phyloP scores from a whole-genome alignment of 2,329 filamentous ascomycete genomes.

The Ceratocystis cacaofunesta region DNA sequence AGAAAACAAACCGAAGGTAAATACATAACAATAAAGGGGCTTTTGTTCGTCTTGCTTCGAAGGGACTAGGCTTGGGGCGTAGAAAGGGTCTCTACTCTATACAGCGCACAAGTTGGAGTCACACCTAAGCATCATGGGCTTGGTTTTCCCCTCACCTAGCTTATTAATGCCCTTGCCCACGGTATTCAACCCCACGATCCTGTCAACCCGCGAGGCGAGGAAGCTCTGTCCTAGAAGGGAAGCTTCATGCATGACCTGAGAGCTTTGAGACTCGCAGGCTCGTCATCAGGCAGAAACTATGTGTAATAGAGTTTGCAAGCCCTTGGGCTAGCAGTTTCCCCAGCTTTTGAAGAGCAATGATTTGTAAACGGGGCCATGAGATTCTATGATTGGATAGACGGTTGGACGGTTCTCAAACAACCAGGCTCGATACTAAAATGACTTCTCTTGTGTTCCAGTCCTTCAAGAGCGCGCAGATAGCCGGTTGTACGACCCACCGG shows the following conservation, averaged over 20 bases:
- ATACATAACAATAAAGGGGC: neutral
- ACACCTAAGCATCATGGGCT: neutral
- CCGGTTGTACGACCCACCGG: conserved; percentile 1
- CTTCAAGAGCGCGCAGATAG: neutral
- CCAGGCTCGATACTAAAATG: neutral
- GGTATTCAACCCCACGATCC: neutral
- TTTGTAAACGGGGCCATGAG: neutral
- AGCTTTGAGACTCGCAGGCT: neutral
- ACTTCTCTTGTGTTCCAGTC: neutral
- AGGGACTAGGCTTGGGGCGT: neutral
- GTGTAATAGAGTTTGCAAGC: conserved; percentile 7
- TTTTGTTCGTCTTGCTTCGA: neutral
- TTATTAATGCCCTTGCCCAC: neutral
- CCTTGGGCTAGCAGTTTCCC: neutral
- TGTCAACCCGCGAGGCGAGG: neutral
- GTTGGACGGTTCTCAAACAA: neutral
- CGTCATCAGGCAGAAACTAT: conserved; percentile 1
- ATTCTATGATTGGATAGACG: neutral
- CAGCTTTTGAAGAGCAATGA: conserved; percentile 1
- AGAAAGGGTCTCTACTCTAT: neutral
- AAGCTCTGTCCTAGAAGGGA: conserved; percentile 1
- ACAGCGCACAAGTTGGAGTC: neutral
- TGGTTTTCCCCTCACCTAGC: neutral
- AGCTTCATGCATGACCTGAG: neutral
- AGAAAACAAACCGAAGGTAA: neutral